These are phyloP conservation scores for Mortierella sp. DNA, from an alignment of 371 early-diverging fungal species.

Conservation along the genomic window DNA sequence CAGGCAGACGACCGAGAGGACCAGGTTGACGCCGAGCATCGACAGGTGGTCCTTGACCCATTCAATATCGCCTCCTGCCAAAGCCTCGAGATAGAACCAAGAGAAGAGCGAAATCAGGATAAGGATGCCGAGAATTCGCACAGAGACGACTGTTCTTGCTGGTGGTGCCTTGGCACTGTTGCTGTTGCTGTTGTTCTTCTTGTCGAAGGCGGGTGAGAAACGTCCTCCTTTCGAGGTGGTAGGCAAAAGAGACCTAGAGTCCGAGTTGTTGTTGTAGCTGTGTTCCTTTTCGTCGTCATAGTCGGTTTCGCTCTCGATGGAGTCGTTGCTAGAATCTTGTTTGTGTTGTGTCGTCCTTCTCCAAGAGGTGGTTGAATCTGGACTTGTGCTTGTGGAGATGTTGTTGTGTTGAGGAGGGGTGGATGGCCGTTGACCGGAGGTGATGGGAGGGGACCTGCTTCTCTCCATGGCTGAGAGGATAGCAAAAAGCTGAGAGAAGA, in stretches of 20 bases:
- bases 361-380: constrained; percentile 9
- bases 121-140: constrained; percentile 34
- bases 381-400: not conserved
- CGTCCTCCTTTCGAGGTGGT: not conserved
- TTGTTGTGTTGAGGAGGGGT: constrained; percentile 12
- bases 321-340: not conserved
- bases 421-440: constrained; percentile 1
- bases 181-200: not conserved
- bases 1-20: constrained; percentile 55
- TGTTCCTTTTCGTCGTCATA: not conserved
- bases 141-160: constrained; percentile 16
- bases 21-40: constrained; percentile 53
- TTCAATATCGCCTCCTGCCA: constrained; percentile 59
- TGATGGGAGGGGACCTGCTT: not conserved
- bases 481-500: not conserved
- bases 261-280: not conserved
- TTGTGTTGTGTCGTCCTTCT: constrained; percentile 6
- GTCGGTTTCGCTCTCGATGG: not conserved
- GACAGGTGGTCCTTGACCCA: constrained; percentile 60
- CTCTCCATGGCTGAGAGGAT: constrained; percentile 19
- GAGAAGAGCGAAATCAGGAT: constrained; percentile 39
- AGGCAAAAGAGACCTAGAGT: not conserved
- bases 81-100: constrained; percentile 49
- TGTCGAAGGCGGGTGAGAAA: not conserved
- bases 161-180: not conserved